phyloP scores from a whole-genome alignment of 2,329 filamentous ascomycete genomes.

The Diplodia mutila region DNA sequence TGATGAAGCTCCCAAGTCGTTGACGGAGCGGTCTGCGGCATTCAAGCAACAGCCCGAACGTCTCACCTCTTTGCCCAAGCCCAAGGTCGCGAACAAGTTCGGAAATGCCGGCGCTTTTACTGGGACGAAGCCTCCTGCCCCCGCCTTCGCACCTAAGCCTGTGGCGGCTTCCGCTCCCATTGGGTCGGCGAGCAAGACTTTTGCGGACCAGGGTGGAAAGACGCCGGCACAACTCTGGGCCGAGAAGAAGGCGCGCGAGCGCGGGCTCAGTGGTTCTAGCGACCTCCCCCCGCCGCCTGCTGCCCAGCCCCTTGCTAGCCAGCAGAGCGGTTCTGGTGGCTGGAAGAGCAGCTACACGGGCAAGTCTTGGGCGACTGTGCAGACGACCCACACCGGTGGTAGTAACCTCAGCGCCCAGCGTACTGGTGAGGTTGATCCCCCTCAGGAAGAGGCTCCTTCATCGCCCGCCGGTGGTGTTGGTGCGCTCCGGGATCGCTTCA shows the following conservation, averaged over 20 bases:
- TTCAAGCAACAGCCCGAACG: conserved; percentile 76
- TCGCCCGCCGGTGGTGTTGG: conserved; percentile 68
- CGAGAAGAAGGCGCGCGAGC: conserved; percentile 88
- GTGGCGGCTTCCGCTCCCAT: conserved; percentile 65
- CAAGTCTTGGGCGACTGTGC: conserved; percentile 86
- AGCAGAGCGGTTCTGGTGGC: conserved; percentile 69
- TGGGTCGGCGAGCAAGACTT: conserved; percentile 84
- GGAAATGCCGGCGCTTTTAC: conserved; percentile 71
- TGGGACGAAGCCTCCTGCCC: conserved; percentile 87
- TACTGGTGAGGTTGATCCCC: conserved; percentile 60
- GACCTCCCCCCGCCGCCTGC: conserved; percentile 55
- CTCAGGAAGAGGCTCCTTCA: conserved; percentile 56
- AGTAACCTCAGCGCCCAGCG: conserved; percentile 62
- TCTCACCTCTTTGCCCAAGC: conserved; percentile 86
- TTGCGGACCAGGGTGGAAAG: conserved; percentile 93
- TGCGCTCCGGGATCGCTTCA: conserved; percentile 81
- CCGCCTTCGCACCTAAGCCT: conserved; percentile 68
- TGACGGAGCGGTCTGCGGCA: conserved; percentile 76
- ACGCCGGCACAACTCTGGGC: conserved; percentile 97
- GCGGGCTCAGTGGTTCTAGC: conserved; percentile 58
- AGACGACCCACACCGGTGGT: conserved; percentile 69
- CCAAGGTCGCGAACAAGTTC: conserved; percentile 92
- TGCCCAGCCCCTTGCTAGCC: conserved; percentile 42
- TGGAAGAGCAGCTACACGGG: conserved; percentile 93
- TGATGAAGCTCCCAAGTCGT: conserved; percentile 61